Base-by-base conservation (phyloP, 108 stramenopile genomes). In the Skeletonema potamos region DNA sequence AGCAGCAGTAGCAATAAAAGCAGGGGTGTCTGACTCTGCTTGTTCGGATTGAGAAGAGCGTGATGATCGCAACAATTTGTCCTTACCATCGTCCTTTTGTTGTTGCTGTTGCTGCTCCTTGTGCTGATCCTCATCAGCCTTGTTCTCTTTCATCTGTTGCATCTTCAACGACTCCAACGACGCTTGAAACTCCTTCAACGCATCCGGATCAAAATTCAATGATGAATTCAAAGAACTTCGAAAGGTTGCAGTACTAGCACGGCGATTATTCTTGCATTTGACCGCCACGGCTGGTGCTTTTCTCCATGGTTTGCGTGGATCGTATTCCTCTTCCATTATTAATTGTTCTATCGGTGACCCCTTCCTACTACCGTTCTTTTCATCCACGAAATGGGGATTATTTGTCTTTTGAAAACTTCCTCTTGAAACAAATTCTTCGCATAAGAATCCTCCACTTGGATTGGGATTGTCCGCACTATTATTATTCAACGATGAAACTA, bases 251-350 rank as follows among this genome's bases (percentile, higher is more conserved):
- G 6, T 15, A 2, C 39, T 58, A 10, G 22, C 30, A 5, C 66
- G 54, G 1, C 27, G 39, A 17, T 18, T 0, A 30, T 54, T 27
- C 22, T 26, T 32, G 8, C 15, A 27, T 3, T 13, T 17, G n/a
- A 48, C 68, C 2, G 48, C 37, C 27, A 15, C 30, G 17, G 58
- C 22, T 17, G 68, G 68, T 43, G 41, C 68, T 13, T 70, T 70
- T 17, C 33, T 70, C 68, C 68, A 70, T 10, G 68, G 68, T 36
- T 41, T 46, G 15, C 32, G 58, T 18, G 26, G 12, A 18, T 70
- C 58, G 26, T 58, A 70, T 30, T 70, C 68, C 36, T 70, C 68
- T 9, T 27, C 39, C 27, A 68, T 37, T 1, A 51, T 51, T 22
- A 51, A 51, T 17, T 22, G 48, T 22, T 51, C 48, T 2, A 51